Evolutionary conservation across 2,329 filamentous ascomycete species (phyloP), one percentile per base, ranked within the genome.

Genomic region (Trichophyton mentagrophytes): DNA sequence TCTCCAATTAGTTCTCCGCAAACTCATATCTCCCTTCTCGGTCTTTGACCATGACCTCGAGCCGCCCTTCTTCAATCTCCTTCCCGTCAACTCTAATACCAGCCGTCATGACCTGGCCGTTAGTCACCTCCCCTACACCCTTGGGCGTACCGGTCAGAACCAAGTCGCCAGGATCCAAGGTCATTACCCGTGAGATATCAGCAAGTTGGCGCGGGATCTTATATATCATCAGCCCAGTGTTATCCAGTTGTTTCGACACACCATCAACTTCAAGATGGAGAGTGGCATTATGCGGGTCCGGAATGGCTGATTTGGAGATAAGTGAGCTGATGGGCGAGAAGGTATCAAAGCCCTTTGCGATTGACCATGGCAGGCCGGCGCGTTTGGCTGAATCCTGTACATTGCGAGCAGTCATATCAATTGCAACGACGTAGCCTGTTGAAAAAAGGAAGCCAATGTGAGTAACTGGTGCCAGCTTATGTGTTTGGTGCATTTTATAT

Each of bases 401-500:
- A 74, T 97, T 97, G 66, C 93, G 88, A 0, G 88, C 93, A 8
- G 93, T 99, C 89, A 99, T 95, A 76, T 99, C 93, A 69, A 99
- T 96, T 67, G 88, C 85, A 55, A 97, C 81, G 66, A 92, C 83
- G 74, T 97, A 99, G 69, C 84, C 89, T 90, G 63, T 57, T 1
- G n/a, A 51, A 13, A 7, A 53, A 8, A 33, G 7, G 2, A 38
- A 11, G 11, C 33, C 33, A 13, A 13, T 13, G 33, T 38, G 33
- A 38, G 33, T 30, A 30, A 30, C 27, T 7, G 5, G 27, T 30
- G 6, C 33, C 33, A 38, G 9, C 33, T 13, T 38, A 13, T 25
- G 11, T 7, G 7, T 7, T 9, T 25, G 9, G 20, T 22, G 30
- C 15, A 36, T 22, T 27, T 22, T 36, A 65, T 72, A 17, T 13